Conservation (phyloP, 139 green algal species). For the Chlamydomonas sp. region DNA sequence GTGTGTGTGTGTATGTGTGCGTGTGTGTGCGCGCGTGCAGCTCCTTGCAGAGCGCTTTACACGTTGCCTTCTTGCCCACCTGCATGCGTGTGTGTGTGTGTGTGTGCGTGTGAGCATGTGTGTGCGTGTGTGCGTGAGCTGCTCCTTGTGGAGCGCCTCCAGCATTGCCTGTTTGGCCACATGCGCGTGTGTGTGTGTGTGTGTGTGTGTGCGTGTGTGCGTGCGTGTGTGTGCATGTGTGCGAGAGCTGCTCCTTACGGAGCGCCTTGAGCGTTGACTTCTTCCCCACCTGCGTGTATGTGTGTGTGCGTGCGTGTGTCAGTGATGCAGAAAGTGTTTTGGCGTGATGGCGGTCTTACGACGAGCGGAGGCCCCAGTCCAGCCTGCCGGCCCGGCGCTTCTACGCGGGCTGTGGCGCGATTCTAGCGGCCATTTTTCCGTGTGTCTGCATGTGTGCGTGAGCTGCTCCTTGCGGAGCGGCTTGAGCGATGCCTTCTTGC, state of each 20-base stretch:
- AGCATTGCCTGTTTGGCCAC: neutral
- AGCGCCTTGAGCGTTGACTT: conserved; percentile 51
- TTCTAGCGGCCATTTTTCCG: neutral
- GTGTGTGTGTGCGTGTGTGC: neutral
- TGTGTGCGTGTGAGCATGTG: neutral
- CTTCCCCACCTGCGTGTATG: conserved; percentile 81
- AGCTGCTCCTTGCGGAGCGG: conserved; percentile 47
- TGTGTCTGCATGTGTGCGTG: no score
- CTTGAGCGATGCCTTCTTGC: conserved; percentile 64
- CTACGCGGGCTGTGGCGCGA: neutral
- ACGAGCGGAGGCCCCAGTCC: no score
- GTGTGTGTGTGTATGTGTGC: no score
- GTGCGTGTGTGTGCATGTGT: no score
- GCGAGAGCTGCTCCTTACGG: conserved; percentile 43
- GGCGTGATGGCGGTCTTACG: neutral
- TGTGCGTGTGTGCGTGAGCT: neutral
- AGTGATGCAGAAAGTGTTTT: neutral
- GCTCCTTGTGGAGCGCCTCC: no score
- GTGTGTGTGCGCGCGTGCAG: no score
- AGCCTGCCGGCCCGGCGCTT: neutral
- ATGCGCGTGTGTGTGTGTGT: conserved; percentile 1
- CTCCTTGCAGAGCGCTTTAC: conserved; percentile 34
- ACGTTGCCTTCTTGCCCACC: conserved; percentile 71
- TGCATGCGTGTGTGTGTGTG: conserved; percentile 46
- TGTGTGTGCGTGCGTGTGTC: neutral